phyloP scores from a whole-genome alignment of 148 eudicot genomes.

The Camellia japonica region DNA sequence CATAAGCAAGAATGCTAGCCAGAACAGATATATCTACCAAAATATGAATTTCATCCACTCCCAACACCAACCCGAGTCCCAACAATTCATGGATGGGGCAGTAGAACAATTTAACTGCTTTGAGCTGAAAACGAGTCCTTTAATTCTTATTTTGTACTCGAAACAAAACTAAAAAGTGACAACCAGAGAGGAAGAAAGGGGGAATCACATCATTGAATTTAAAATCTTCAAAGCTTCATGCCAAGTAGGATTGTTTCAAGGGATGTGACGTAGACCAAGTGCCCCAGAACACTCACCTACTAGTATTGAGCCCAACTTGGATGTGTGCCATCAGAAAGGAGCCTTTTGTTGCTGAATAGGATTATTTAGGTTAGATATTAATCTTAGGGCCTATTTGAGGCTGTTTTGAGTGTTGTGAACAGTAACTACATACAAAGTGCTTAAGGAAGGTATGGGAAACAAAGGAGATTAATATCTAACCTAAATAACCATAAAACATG shows the following conservation, averaged over 20 bases:
- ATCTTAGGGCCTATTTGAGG: too few species aligned
- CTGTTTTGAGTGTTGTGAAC: too few species aligned
- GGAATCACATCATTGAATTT: not conserved
- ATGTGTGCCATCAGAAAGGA: too few species aligned
- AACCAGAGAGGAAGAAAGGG: not conserved
- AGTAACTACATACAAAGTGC: too few species aligned
- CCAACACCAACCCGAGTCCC: not conserved
- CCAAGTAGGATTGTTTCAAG: not conserved
- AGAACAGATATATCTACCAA: not conserved
- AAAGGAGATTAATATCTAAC: too few species aligned
- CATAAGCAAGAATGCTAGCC: not conserved
- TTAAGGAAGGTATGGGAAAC: too few species aligned
- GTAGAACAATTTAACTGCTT: not conserved
- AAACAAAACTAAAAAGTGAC: not conserved
- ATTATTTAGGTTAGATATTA: too few species aligned
- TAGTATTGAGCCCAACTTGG: too few species aligned
- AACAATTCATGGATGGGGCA: not conserved
- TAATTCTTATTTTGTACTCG: not conserved
- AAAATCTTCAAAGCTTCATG: not conserved
- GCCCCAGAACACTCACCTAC: not conserved
- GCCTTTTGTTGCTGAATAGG: too few species aligned
- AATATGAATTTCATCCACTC: not conserved
- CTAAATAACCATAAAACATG: too few species aligned
- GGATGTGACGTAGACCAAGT: not conserved
- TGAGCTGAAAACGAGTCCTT: not conserved